Conservation (phyloP, 495 filamentous ascomycete genomes). For the Daldinia loculata region DNA sequence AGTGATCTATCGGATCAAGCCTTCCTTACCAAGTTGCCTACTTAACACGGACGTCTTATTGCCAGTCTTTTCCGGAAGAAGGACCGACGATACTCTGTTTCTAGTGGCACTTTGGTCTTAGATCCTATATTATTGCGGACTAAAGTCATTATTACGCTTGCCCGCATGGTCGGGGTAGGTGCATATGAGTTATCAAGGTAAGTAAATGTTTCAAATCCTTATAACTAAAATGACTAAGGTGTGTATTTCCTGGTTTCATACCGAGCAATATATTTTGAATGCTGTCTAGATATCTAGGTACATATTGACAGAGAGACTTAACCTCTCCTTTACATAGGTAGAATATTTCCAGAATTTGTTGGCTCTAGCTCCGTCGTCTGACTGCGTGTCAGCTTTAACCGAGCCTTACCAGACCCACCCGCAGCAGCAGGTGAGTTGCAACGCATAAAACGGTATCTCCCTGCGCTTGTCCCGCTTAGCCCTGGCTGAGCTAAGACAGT, state of each 20-base stretch:
- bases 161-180: slow-evolving; percentile 13
- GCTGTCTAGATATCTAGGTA: background rate
- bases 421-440: slow-evolving; percentile 25
- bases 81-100: slow-evolving; percentile 1
- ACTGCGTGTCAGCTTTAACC: slow-evolving; percentile 25
- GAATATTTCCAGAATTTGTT: slow-evolving; percentile 27
- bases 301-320: too few species aligned
- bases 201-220: background rate
- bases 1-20: slow-evolving; percentile 17
- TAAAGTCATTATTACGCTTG: background rate
- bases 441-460: slow-evolving; percentile 29
- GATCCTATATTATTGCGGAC: slow-evolving; percentile 19
- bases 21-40: slow-evolving; percentile 4
- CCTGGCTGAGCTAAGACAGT: slow-evolving; percentile 32
- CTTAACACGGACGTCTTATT: slow-evolving; percentile 20
- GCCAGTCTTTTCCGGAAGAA: slow-evolving; percentile 22
- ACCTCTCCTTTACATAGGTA: background rate
- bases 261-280: background rate
- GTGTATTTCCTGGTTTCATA: background rate
- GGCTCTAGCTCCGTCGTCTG: slow-evolving; percentile 13
- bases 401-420: slow-evolving; percentile 24
- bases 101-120: slow-evolving; percentile 18
- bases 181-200: too few species aligned
- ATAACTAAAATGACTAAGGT: background rate
- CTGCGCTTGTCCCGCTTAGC: slow-evolving; percentile 26